Evolutionary conservation across 2,329 filamentous ascomycete species (phyloP).

Genomic region (Trichoderma atrobrunneum): DNA sequence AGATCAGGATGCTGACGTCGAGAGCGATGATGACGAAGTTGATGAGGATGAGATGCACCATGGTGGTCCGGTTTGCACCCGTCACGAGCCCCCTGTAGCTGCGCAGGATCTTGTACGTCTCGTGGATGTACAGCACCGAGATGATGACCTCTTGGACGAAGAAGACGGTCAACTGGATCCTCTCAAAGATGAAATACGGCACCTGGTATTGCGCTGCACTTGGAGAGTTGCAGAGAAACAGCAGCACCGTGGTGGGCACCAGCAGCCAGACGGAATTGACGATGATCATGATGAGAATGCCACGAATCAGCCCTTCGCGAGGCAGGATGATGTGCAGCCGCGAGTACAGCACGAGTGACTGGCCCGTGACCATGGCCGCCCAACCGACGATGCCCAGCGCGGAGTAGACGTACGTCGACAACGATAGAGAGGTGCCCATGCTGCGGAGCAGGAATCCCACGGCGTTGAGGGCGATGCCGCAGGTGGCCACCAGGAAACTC

Average conservation of each 20-base stretch:
- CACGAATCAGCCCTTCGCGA: conserved; percentile 45
- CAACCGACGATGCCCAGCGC: conserved; percentile 25
- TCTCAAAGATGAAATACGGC: conserved; percentile 45
- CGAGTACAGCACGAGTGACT: conserved; percentile 60
- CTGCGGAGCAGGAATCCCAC: conserved; percentile 11
- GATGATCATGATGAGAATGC: conserved; percentile 56
- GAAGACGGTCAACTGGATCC: conserved; percentile 52
- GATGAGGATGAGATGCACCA: conserved; percentile 39
- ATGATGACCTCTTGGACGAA: conserved; percentile 53
- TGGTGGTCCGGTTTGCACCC: conserved; percentile 18
- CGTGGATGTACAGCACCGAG: conserved; percentile 50
- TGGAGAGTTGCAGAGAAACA: conserved; percentile 46
- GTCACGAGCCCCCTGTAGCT: conserved; percentile 33
- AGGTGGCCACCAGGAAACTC: conserved; percentile 35
- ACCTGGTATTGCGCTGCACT: conserved; percentile 13
- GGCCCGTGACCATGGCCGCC: conserved; percentile 55
- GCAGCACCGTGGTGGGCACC: conserved; percentile 52
- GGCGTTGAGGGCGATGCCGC: conserved; percentile 36
- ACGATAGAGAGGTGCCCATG: conserved; percentile 27
- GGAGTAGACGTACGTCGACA: conserved; percentile 14
- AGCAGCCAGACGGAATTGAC: conserved; percentile 52
- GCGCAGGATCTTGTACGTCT: conserved; percentile 47
- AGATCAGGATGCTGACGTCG: conserved; percentile 35
- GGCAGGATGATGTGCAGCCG: conserved; percentile 57
- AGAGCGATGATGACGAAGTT: conserved; percentile 42